Percentiles rank a stretch among this genome's conserved stretches.
These are phyloP conservation scores for Panus rudis DNA, from an alignment of 768 basidiomycete species.

Conservation along the genomic window DNA sequence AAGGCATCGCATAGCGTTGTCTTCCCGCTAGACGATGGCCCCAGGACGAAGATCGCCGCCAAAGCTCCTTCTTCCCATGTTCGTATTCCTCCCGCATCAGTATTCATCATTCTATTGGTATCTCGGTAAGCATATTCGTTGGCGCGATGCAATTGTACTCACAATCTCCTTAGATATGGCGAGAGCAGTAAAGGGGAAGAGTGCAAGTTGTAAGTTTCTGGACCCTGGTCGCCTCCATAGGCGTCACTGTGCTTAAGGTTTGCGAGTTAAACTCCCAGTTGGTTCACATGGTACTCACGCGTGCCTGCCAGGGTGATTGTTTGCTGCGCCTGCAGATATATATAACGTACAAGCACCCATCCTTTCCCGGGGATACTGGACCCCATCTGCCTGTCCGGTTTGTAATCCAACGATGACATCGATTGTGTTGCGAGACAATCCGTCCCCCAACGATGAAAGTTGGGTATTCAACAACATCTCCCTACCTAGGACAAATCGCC, in stretches of 20 bases:
- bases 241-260: too few relatives aligned
- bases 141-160: not conserved
- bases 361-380: not conserved
- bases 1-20: slow-evolving; percentile 57
- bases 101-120: too few relatives aligned
- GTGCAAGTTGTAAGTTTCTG: too few relatives aligned
- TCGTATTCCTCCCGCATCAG: too few relatives aligned
- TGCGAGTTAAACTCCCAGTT: too few relatives aligned
- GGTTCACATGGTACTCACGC: too few relatives aligned
- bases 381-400: not conserved
- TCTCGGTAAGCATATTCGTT: too few relatives aligned
- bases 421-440: slow-evolving; percentile 32
- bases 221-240: too few relatives aligned
- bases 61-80: not conserved
- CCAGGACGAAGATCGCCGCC: slow-evolving; percentile 19
- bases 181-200: not conserved
- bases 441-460: slow-evolving; percentile 39
- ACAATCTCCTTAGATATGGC: not conserved
- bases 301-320: too few relatives aligned
- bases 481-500: slow-evolving; percentile 1
- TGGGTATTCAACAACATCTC: slow-evolving; percentile 38
- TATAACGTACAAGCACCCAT: not conserved
- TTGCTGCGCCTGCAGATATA: not conserved
- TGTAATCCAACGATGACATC: slow-evolving; percentile 27
- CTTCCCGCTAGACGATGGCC: slow-evolving; percentile 54